A percentile compares a stretch with the other conserved stretches of the same genome.
Evolutionary conservation across 495 filamentous ascomycete genomes (phyloP).

Genomic region (Astrocystis sublimbata): DNA sequence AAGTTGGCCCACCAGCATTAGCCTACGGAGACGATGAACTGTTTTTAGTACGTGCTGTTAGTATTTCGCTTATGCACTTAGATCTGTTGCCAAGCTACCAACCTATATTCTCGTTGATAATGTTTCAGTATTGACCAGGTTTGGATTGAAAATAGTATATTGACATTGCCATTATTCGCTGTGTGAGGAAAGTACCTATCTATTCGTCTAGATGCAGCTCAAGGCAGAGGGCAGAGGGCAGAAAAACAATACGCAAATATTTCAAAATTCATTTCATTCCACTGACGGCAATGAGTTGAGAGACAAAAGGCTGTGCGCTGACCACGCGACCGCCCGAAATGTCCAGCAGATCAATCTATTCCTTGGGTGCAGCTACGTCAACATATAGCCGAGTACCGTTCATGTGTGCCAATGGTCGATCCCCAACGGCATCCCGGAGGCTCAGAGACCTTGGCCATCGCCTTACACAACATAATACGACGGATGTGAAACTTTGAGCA

Average conservation of each 20-base stretch:
- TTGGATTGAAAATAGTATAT: background rate
- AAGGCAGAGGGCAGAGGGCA: too few species aligned
- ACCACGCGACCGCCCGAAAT: conserved; percentile 5
- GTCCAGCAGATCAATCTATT: background rate
- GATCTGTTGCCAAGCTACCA: background rate
- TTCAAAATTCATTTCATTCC: too few species aligned
- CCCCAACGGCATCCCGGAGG: background rate
- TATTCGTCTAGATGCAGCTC: too few species aligned
- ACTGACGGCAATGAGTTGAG: background rate
- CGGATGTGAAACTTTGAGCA: background rate
- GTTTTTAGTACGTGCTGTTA: too few species aligned
- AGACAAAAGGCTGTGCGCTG: background rate
- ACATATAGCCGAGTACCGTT: conserved; percentile 7
- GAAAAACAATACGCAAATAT: too few species aligned
- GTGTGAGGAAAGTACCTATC: too few species aligned
- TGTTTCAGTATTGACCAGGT: background rate
- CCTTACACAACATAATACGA: conserved; percentile 2
- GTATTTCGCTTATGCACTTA: too few species aligned
- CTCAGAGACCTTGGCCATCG: background rate
- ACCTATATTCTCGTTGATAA: background rate
- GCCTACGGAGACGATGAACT: background rate
- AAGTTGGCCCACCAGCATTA: background rate
- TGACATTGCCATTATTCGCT: too few species aligned
- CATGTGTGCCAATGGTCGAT: background rate
- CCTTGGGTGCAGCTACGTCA: background rate